Evolutionary conservation across 768 basidiomycete genomes (phyloP), one percentile per base, ranked within the genome.

Genomic region (Rhizopogon roseolus): DNA sequence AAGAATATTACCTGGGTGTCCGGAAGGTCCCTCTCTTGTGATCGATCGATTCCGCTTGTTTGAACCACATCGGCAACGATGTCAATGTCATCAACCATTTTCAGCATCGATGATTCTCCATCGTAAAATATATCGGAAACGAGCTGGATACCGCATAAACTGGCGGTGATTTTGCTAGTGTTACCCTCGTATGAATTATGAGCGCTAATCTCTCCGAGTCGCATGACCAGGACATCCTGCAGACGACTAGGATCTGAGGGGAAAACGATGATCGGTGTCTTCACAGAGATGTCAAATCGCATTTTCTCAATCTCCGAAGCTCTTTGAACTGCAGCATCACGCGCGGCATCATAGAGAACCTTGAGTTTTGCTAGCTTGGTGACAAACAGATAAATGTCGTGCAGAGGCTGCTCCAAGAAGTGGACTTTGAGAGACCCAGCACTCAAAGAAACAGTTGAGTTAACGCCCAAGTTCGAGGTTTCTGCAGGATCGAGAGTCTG

Each of bases 281-380:
- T 92, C 64, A 98, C 76, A 25, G 86, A 84, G n/a, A 98, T 67
- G 54, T 93, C 82, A 71, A 94, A 98, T 67, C 91, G 84, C 90
- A 98, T 94, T 49, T 85, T 82, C 60, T 90, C 86, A n/a, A 95
- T 89, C 67, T 90, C 91, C n/a, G 92, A 84, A 5, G 94, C 97
- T 45, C 81, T 78, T 66, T 98, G 92, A 25, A 91, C 93, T 38
- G 97, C 97, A 19, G 84, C 96, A 65, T 91, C 85, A 2, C 92
- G 90, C 10, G 96, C 94, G 17, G 94, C 84, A 69, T 99, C 96
- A 60, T 98, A 98, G 10, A 98, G 67, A 2, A 88, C 89, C 73
- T 98, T 98, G 61, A 99, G 83, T 58, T 84, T 86, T 5, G 93
- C 90, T 37, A 99, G 82, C 65, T 93, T 90, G 54, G 82, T 73